A percentile compares a stretch with the other conserved stretches of the same genome.
Conservation (phyloP, 2,329 filamentous ascomycete species). For the Cytospora mali region DNA sequence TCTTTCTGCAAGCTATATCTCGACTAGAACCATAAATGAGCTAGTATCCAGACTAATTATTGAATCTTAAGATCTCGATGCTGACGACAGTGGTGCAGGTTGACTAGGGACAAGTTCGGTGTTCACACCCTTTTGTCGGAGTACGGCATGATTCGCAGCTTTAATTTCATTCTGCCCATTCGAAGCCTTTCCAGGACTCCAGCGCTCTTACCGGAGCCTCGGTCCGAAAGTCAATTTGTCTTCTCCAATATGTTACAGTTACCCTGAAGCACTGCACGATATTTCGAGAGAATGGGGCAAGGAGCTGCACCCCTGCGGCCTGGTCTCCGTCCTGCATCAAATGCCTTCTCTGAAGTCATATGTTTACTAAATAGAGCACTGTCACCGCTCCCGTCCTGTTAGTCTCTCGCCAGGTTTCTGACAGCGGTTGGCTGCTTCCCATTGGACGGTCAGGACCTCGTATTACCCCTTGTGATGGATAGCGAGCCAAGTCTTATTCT, state of each 20-base stretch:
- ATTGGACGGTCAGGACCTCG: neutral
- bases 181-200: neutral
- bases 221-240: neutral
- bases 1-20: neutral
- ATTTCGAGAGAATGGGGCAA: neutral
- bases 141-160: neutral
- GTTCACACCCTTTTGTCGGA: neutral
- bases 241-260: neutral
- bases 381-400: neutral
- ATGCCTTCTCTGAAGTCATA: neutral
- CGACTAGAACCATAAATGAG: neutral
- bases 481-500: neutral
- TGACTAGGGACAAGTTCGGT: neutral
- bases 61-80: neutral
- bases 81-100: neutral
- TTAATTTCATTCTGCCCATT: neutral
- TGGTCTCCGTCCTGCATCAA: neutral
- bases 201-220: neutral
- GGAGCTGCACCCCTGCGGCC: neutral
- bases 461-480: neutral
- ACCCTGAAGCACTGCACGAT: neutral
- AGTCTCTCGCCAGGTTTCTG: neutral
- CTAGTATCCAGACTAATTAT: neutral
- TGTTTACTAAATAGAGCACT: neutral
- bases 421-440: neutral